A percentile compares a stretch with the other conserved stretches of the same genome.
These are phyloP conservation scores for Penicillium riverlandense DNA, from an alignment of 495 filamentous ascomycete genomes.

Conservation along the genomic window DNA sequence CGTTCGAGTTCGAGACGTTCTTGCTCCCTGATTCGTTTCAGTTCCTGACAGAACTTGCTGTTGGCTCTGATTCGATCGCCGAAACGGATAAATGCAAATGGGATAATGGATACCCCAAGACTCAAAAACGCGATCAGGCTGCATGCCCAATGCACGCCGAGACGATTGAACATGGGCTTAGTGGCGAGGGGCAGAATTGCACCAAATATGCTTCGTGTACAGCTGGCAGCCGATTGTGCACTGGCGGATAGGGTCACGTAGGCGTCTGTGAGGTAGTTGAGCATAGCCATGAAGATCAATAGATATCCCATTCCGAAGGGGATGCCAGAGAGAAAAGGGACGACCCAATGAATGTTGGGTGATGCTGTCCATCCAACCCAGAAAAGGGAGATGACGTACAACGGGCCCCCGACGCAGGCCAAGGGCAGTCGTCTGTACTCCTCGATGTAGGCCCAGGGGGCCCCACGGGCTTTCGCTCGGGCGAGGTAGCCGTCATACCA, in stretches of 20 bases:
- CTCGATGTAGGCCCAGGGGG: slow-evolving; percentile 28
- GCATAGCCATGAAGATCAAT: slow-evolving; percentile 40
- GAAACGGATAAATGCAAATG: slow-evolving; percentile 30
- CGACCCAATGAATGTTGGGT: slow-evolving; percentile 31
- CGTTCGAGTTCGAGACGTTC: slow-evolving; percentile 14
- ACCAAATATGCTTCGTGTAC: slow-evolving; percentile 31
- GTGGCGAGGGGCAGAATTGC: slow-evolving; percentile 37
- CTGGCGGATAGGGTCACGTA: slow-evolving; percentile 38
- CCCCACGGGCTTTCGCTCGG: slow-evolving; percentile 26
- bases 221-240: slow-evolving; percentile 33
- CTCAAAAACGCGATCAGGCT: slow-evolving; percentile 35
- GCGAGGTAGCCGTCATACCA: slow-evolving; percentile 33
- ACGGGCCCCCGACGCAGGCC: slow-evolving; percentile 31
- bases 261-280: slow-evolving; percentile 41
- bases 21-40: slow-evolving; percentile 28
- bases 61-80: slow-evolving; percentile 25
- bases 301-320: slow-evolving; percentile 34
- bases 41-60: slow-evolving; percentile 31
- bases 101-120: slow-evolving; percentile 25
- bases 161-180: slow-evolving; percentile 28
- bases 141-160: slow-evolving; percentile 38
- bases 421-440: slow-evolving; percentile 35
- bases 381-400: slow-evolving; percentile 31
- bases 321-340: slow-evolving; percentile 30
- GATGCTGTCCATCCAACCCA: slow-evolving; percentile 35